A percentile compares a stretch with the other conserved stretches of the same genome.
Evolutionary conservation across 768 basidiomycete species (phyloP).

Genomic region (Russula sp.): DNA sequence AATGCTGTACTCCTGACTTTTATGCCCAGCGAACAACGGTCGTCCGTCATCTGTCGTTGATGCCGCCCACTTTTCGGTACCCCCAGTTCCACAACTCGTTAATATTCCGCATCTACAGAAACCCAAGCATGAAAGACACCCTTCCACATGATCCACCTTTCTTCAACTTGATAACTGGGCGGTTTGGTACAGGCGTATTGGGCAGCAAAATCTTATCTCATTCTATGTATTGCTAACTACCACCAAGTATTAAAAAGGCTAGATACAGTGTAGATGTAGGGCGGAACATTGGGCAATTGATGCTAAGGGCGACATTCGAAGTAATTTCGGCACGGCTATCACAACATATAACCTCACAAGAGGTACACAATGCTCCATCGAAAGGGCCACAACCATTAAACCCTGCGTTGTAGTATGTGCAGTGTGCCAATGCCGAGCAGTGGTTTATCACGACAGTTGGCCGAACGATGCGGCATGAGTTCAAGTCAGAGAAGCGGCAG

Average conservation of each 20-base stretch:
- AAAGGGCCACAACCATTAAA: background rate
- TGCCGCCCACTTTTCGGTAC: constrained; percentile 37
- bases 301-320: background rate
- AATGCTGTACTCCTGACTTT: constrained; percentile 29
- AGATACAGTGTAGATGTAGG: background rate
- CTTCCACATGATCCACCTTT: constrained; percentile 30
- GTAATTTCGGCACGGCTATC: background rate
- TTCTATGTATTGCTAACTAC: background rate
- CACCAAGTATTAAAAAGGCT: background rate
- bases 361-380: background rate
- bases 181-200: background rate
- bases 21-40: constrained; percentile 23
- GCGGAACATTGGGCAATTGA: background rate
- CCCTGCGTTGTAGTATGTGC: background rate
- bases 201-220: background rate
- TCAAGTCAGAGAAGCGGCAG: too few relatives aligned
- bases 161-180: background rate
- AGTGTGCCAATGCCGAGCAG: background rate
- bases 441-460: too few relatives aligned
- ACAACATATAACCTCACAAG: background rate
- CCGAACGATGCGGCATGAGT: background rate
- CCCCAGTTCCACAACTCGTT: constrained; percentile 35
- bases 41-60: constrained; percentile 12
- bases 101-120: constrained; percentile 29
- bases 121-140: constrained; percentile 37